Base-by-base conservation (phyloP, 225 moss, liverwort and hornwort genomes). In the Physcomitrellopsis africana region DNA sequence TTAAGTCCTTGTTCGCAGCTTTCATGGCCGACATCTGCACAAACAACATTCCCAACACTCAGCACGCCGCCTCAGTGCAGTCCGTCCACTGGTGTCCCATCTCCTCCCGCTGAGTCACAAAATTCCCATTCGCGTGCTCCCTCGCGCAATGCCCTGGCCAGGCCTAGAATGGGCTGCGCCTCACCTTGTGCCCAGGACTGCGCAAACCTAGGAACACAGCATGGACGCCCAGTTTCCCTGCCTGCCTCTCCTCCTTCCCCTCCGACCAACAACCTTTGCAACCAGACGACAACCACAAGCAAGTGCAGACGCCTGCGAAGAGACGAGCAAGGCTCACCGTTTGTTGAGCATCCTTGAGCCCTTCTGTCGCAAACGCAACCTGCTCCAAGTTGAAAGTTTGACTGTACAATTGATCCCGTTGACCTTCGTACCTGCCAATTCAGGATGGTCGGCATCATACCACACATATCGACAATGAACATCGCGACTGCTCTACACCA, bases 321-420 rank as follows among this genome's bases (percentile, higher is more conserved):
- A 73, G 47, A 77, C 3, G 67, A 63, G 42, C 19, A 16, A 65
- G 46, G 13, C 85, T 16, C 64, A 93, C 93, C 77, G 97, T 99
- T 81, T 94, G 92, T 75, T 88, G 90, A 10, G 97, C 97, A 82
- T 94, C 94, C 72, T 89, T 93, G 72, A 94, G 84, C 9, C 97
- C 89, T 77, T 99, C 97, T 15, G 97, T 93, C 56, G 97, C 97
- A 82, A 99, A 99, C 52, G 93, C 60, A 68, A 99, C 97, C 74
- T 99, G 97, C 82, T 99, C 97, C 80, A 99, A 83, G 79, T 93
- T 95, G 65, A 93, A 95, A 29, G 94, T 92, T 78, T 99, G 97
- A 74, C 86, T 92, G 70, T 99, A 94, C 20, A 99, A 76, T 70
- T 95, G 97, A 81, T 99, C 97, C 72, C 95, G 80, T 82, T 99